Evolutionary conservation across 257 asterid species (phyloP).

Genomic region (Solanum piurae): DNA sequence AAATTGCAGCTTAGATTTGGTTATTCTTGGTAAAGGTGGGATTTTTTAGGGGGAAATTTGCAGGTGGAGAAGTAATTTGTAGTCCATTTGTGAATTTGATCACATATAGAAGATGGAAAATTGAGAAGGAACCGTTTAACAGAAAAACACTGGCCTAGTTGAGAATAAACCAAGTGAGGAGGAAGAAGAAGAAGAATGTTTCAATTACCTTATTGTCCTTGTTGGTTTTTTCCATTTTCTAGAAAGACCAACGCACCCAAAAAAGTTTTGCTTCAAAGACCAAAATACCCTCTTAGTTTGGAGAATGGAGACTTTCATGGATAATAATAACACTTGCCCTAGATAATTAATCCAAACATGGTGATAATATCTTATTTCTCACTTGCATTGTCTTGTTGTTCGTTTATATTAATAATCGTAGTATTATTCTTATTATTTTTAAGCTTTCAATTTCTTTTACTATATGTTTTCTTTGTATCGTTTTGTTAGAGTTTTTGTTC

Average conservation of each 20-base stretch:
- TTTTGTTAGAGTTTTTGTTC: too few species aligned
- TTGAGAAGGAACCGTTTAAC: conserved; percentile 35
- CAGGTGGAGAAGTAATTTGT: background rate
- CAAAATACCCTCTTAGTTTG: background rate
- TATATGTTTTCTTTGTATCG: too few species aligned
- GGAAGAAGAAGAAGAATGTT: conserved; percentile 12
- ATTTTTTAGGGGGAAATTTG: background rate
- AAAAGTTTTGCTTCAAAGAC: background rate
- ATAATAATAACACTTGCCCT: background rate
- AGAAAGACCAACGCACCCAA: background rate
- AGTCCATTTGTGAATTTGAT: background rate
- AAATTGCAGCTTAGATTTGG: background rate
- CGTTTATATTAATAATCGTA: background rate
- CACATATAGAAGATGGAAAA: conserved; percentile 1
- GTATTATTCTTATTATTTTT: too few species aligned
- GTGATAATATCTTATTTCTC: background rate
- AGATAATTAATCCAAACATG: background rate
- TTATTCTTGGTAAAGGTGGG: background rate
- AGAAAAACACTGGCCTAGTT: conserved; percentile 23
- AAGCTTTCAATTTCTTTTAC: too few species aligned
- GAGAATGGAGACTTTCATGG: background rate
- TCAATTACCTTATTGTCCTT: conserved; percentile 25
- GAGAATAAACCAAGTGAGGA: conserved; percentile 8
- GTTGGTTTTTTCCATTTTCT: background rate
- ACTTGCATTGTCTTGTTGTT: background rate